Percentiles rank a stretch among this genome's conserved stretches.
These are phyloP conservation scores for Cercophora newfieldiana DNA, from an alignment of 495 filamentous ascomycete genomes.

Conservation along the genomic window DNA sequence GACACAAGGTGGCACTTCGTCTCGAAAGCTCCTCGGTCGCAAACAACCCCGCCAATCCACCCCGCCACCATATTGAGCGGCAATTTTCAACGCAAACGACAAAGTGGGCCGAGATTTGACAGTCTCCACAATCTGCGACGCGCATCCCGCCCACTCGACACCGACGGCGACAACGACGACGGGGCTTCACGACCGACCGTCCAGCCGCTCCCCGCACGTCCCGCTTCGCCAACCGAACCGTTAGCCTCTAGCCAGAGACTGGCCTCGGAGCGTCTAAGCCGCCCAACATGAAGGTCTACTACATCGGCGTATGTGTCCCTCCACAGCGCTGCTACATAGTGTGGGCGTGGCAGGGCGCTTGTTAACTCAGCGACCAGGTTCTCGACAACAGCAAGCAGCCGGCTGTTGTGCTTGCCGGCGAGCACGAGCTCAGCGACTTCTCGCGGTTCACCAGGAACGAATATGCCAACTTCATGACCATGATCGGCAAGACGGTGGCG, in stretches of 20 bases:
- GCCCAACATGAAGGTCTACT: constrained; percentile 84
- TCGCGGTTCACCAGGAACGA: constrained; percentile 74
- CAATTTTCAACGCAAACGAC: background rate
- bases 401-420: constrained; percentile 75
- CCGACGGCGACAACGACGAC: background rate
- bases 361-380: constrained; percentile 24
- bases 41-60: background rate
- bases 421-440: constrained; percentile 77
- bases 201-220: background rate
- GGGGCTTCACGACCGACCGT: background rate
- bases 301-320: constrained; percentile 22
- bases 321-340: background rate
- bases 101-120: background rate
- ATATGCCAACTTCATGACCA: constrained; percentile 67
- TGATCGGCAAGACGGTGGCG: constrained; percentile 70
- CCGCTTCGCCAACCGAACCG: background rate
- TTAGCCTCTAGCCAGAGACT: background rate
- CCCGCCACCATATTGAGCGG: background rate
- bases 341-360: background rate
- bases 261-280: background rate
- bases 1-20: constrained; percentile 4
- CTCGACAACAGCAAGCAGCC: constrained; percentile 55
- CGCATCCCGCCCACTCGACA: background rate
- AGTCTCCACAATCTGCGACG: background rate
- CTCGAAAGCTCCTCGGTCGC: background rate